Conservation (phyloP, 176 grass and related monocot species). For the Tuctoria greenei region DNA sequence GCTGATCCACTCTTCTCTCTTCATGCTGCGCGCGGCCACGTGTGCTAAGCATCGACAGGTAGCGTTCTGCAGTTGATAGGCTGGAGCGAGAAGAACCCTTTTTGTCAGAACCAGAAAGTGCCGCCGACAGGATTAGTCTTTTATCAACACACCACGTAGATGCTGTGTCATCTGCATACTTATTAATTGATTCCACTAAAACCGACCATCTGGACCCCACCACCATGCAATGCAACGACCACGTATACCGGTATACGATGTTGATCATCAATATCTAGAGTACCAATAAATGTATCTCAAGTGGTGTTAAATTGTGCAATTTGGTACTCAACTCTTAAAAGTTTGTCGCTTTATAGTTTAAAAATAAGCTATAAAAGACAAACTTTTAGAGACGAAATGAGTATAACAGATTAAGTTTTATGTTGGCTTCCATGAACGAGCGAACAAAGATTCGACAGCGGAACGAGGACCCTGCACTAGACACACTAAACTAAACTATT, state of each 20-base stretch:
- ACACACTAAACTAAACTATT: conserved; percentile 34
- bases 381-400: too few relatives aligned
- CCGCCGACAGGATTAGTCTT: conserved; percentile 31
- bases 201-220: neutral
- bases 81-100: neutral
- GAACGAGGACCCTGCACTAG: conserved; percentile 26
- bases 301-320: neutral
- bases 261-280: neutral
- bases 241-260: too few relatives aligned
- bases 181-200: conserved; percentile 33
- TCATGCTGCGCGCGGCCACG: neutral
- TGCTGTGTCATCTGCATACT: conserved; percentile 15
- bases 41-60: neutral
- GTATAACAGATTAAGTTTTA: neutral
- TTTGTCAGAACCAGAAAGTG: neutral
- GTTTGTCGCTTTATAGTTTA: too few relatives aligned
- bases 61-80: conserved; percentile 10
- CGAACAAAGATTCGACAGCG: conserved; percentile 19
- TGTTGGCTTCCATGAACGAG: conserved; percentile 3
- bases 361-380: too few relatives aligned
- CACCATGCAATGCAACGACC: conserved; percentile 5
- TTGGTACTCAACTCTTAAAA: too few relatives aligned
- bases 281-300: neutral
- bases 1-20: conserved; percentile 26
- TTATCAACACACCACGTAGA: conserved; percentile 47